A percentile compares a stretch with the other conserved stretches of the same genome.
phyloP scores from a whole-genome alignment of 371 early-diverging fungal species.

The Mucor irregularis region DNA sequence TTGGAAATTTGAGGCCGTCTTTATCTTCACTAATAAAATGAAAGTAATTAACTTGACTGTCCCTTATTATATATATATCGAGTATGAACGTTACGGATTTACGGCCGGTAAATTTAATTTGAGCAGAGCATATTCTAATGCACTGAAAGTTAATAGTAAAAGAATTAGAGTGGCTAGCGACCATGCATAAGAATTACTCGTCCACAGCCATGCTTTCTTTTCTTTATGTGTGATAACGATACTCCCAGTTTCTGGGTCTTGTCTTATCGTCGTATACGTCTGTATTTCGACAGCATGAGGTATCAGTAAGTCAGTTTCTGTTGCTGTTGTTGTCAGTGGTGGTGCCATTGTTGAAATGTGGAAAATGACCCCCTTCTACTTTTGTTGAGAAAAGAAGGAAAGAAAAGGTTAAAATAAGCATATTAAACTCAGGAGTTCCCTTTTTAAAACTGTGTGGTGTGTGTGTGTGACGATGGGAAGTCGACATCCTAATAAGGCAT shows the following conservation, averaged over 20 bases:
- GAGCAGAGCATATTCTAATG: constrained; percentile 34
- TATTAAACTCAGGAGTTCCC: not conserved
- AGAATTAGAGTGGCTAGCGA: constrained; percentile 37
- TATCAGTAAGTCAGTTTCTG: not conserved
- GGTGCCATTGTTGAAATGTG: too few relatives aligned
- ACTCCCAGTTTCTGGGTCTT: constrained; percentile 9
- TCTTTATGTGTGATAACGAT: constrained; percentile 5
- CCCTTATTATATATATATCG: not conserved
- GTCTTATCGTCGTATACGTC: not conserved
- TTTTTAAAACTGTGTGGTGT: too few relatives aligned
- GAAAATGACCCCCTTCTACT: not conserved
- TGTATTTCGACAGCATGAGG: not conserved
- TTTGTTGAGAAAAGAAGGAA: not conserved
- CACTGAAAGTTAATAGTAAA: constrained; percentile 32
- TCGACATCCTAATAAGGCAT: too few relatives aligned
- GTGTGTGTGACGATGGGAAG: too few relatives aligned
- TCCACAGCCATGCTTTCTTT: constrained; percentile 32
- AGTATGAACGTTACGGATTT: constrained; percentile 40
- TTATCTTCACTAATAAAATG: constrained; percentile 47
- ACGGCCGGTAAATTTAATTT: constrained; percentile 40
- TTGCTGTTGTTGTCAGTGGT: not conserved
- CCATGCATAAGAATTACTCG: constrained; percentile 43
- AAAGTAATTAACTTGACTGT: not conserved
- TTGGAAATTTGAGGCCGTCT: constrained; percentile 58
- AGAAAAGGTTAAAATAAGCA: not conserved